phyloP scores from a whole-genome alignment of 345 rosid genomes.

The Luvunga scandens region DNA sequence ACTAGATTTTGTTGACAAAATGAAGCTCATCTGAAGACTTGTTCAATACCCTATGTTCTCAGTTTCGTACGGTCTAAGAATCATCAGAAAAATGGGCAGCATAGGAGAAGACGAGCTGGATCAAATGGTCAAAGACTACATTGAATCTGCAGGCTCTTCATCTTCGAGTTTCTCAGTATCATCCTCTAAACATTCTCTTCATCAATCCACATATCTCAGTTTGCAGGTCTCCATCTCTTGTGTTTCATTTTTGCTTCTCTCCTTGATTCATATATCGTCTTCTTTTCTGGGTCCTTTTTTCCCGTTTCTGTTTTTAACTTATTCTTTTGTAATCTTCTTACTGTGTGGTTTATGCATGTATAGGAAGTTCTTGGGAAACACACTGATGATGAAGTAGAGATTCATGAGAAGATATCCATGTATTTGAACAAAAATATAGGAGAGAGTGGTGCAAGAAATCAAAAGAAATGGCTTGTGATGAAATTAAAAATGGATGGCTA shows the following conservation, averaged over 20 bases:
- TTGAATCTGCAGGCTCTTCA: conserved; percentile 32
- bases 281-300: too few relatives aligned
- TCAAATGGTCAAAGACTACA: conserved; percentile 48
- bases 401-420: conserved; percentile 28
- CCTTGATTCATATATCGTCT: too few relatives aligned
- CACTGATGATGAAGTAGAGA: conserved; percentile 30
- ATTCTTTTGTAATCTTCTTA: too few relatives aligned
- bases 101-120: conserved; percentile 44
- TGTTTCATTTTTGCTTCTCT: background rate
- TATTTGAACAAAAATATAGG: conserved; percentile 18
- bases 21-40: background rate
- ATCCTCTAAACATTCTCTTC: background rate
- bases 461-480: conserved; percentile 34
- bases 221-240: conserved; percentile 28
- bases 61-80: background rate
- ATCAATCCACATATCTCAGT: conserved; percentile 14
- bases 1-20: background rate
- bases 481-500: conserved; percentile 29
- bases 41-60: background rate
- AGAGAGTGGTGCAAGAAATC: conserved; percentile 23
- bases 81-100: conserved; percentile 31
- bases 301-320: too few relatives aligned
- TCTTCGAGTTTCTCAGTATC: background rate
- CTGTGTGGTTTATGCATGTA: background rate
- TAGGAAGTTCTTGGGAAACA: conserved; percentile 35